Evolutionary conservation across 2,329 filamentous ascomycete species (phyloP).

Genomic region (Parastagonospora avenae): DNA sequence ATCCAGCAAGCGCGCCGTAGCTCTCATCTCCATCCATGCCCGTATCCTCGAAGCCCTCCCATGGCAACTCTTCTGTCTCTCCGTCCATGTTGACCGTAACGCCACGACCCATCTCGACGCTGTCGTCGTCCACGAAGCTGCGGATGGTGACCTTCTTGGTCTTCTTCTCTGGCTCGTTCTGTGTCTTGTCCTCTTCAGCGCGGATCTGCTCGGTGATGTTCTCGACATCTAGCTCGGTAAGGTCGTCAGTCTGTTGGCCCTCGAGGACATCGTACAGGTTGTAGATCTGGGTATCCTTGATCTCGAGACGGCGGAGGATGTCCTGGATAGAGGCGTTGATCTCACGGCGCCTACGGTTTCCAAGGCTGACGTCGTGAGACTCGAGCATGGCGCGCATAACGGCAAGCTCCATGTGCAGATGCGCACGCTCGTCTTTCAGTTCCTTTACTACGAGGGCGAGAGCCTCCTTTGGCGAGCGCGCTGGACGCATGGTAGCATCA

Average conservation of each 20-base stretch:
- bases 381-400: slow-evolving; percentile 65
- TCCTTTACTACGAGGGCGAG: slow-evolving; percentile 84
- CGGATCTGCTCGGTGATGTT: slow-evolving; percentile 51
- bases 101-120: slow-evolving; percentile 22
- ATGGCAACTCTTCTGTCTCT: slow-evolving; percentile 45
- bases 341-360: slow-evolving; percentile 66
- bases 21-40: slow-evolving; percentile 17
- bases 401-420: slow-evolving; percentile 73
- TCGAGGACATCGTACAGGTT: slow-evolving; percentile 82
- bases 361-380: slow-evolving; percentile 64
- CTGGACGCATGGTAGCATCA: slow-evolving; percentile 64
- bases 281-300: slow-evolving; percentile 81
- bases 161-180: slow-evolving; percentile 34
- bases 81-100: slow-evolving; percentile 13
- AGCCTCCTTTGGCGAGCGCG: slow-evolving; percentile 72
- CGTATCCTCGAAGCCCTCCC: slow-evolving; percentile 46
- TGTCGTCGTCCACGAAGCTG: slow-evolving; percentile 39
- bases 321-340: slow-evolving; percentile 66
- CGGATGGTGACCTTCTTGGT: slow-evolving; percentile 46
- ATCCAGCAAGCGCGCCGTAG: slow-evolving; percentile 16
- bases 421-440: slow-evolving; percentile 77
- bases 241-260: slow-evolving; percentile 70
- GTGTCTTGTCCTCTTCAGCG: slow-evolving; percentile 44
- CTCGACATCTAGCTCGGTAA: slow-evolving; percentile 48
- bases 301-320: slow-evolving; percentile 68